A percentile compares a stretch with the other conserved stretches of the same genome.
Conservation (phyloP, 331 rosid genomes). For the Quercus lobata region DNA sequence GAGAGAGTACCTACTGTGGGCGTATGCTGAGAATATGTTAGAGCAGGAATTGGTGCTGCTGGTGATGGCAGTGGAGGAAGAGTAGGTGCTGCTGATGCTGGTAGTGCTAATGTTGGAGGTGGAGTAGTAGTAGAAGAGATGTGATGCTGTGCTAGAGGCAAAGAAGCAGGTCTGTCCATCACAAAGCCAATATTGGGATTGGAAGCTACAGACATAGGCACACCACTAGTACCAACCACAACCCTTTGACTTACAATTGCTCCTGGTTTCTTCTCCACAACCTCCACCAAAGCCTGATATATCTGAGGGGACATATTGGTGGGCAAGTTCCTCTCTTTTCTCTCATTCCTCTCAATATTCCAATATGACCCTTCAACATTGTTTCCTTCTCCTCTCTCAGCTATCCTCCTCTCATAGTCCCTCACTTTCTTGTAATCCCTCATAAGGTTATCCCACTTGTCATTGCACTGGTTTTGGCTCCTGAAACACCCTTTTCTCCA, state of each 20-base stretch:
- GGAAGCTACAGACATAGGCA: slow-evolving; percentile 2
- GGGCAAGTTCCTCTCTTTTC: slow-evolving; percentile 43
- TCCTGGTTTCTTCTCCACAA: slow-evolving; percentile 33
- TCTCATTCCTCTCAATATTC: slow-evolving; percentile 41
- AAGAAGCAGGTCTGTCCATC: background rate
- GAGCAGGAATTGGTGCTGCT: slow-evolving; percentile 16
- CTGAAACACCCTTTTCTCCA: slow-evolving; percentile 39
- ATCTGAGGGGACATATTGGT: slow-evolving; percentile 40
- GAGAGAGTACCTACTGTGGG: slow-evolving; percentile 43
- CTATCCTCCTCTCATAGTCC: slow-evolving; percentile 31
- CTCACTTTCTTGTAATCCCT: slow-evolving; percentile 54
- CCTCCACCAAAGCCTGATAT: slow-evolving; percentile 37
- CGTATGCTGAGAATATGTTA: slow-evolving; percentile 22
- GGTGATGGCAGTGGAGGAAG: slow-evolving; percentile 6
- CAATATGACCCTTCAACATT: slow-evolving; percentile 22
- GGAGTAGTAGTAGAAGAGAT: background rate
- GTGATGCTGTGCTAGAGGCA: slow-evolving; percentile 15
- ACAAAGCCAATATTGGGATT: slow-evolving; percentile 7
- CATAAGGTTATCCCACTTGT: slow-evolving; percentile 56
- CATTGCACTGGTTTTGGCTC: slow-evolving; percentile 55
- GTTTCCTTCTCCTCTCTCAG: background rate
- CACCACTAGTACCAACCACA: background rate
- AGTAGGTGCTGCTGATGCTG: slow-evolving; percentile 5
- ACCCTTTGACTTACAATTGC: background rate
- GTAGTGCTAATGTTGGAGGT: background rate